phyloP scores from a whole-genome alignment of 1,284 basidiomycete genomes.

The Pascua guehoae region DNA sequence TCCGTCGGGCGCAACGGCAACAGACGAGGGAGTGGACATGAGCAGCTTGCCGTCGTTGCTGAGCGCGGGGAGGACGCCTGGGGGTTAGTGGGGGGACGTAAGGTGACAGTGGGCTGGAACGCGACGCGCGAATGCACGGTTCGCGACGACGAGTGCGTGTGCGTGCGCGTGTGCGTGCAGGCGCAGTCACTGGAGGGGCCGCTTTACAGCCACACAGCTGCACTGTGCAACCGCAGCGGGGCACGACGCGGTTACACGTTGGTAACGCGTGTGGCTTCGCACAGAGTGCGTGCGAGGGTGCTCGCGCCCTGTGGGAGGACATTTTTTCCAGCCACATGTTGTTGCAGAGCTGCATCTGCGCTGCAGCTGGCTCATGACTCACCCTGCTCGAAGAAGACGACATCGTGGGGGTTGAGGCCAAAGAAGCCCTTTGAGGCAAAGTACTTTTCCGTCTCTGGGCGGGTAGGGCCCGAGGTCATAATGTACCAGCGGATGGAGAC shows the following conservation, averaged over 20 bases:
- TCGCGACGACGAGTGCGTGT: too few species aligned
- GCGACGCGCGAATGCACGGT: too few species aligned
- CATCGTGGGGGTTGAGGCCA: constrained; percentile 73
- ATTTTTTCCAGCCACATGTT: background rate
- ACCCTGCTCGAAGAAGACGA: constrained; percentile 98
- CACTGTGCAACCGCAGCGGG: background rate
- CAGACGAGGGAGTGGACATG: constrained; percentile 69
- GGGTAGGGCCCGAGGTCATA: constrained; percentile 97
- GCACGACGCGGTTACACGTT: background rate
- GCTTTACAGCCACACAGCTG: background rate
- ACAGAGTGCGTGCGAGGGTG: background rate
- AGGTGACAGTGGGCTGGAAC: background rate
- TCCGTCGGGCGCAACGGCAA: constrained; percentile 94
- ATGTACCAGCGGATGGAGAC: constrained; percentile 89
- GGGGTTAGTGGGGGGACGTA: constrained; percentile 11
- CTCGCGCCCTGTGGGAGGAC: background rate
- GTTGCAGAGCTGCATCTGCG: too few species aligned
- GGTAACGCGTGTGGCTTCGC: background rate
- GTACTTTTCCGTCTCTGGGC: constrained; percentile 78
- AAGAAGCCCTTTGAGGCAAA: constrained; percentile 78
- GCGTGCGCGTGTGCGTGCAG: too few species aligned
- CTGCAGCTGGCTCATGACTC: constrained; percentile 26
- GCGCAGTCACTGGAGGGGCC: too few species aligned
- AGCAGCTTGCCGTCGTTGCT: constrained; percentile 91
- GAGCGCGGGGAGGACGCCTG: constrained; percentile 92